Base-by-base conservation (phyloP, 2,329 filamentous ascomycete genomes). In the Trichoderma afroharzianum region DNA sequence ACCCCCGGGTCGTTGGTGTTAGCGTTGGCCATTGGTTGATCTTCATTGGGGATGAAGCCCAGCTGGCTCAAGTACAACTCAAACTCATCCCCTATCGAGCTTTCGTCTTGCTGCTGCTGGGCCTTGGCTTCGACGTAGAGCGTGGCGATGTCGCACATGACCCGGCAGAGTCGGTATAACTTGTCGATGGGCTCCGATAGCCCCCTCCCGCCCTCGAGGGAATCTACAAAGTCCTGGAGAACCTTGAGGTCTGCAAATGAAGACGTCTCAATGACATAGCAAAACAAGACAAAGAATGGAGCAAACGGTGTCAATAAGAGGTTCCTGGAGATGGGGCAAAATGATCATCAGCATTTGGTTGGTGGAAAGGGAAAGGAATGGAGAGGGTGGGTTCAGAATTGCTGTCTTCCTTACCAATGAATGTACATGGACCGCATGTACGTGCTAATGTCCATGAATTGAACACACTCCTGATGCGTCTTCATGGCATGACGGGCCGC, bases 11-110 rank as follows among this genome's bases (percentile, higher is more conserved):
- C 75, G 39, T 73, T 76, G 15, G 75, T 72, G 32, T 78, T 73
- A 1, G 67, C 18, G 15, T 69, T 69, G 47, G 75, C 74, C 70
- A 79, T 76, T 24, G 75, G 63, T 9, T 79, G 76, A 63, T 82
- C 80, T 30, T 79, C 81, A 5, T 74, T 75, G 67, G 86, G 86
- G 73, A 89, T 88, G 72, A 92, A 84, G 0, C 90, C 90, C 18
- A 92, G 83, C 26, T 90, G 89, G 75, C 84, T 88, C 1, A 92
- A 82, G 75, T 91, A 92, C 71, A 88, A 86, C 74, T 92, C 88
- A 72, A 92, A 90, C 75, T 90, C 87, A 71, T 88, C 84, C 1
- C 86, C 87, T 3, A 88, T 86, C 6, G 87, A 82, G 63, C 81
- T 80, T 57, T 85, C 80, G 72, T 85, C 82, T 43, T 83, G 80